Base-by-base conservation (phyloP, 768 basidiomycete species). In the Boletellus ananas region DNA sequence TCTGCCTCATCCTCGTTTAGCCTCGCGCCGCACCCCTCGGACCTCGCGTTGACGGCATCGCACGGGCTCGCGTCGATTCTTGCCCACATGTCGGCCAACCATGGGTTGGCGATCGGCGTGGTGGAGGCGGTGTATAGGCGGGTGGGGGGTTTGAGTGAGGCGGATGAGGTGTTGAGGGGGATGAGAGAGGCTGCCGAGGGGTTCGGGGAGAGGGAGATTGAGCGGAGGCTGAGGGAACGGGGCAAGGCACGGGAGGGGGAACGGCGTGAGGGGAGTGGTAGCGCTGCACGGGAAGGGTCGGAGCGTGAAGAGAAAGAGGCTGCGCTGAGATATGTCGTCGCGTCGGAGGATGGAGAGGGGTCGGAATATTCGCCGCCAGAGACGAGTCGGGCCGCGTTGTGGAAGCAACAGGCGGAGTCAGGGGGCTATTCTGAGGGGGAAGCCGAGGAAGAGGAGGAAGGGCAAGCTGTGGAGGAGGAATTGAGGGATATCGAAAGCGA, bases 1-100 rank as follows among this genome's bases (percentile, higher is more conserved):
- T 29, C 20, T 1, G 10, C 8, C 0, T 7, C 42, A 3, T 10
- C 40, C 2, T 14, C 40, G 0, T 1, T 25, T n/a, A n/a, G 43
- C 5, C 27, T 54, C 14, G 3, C 29, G 4, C 53, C 55, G 0
- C 58, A 64, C 20, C 43, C 52, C 0, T 10, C 43, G 0, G 66
- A 67, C 18, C 1, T 65, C 2, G 17, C 49, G 23, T 16, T 69
- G 5, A 33, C 47, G 12, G 44, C 55, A 0, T 39, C 52, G 9
- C 55, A 69, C 6, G 74, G 73, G 2, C 58, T 73, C 13, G 56
- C 59, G 7, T 50, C 59, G 38, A 56, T 68, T 14, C 52, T 80
- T 3, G 56, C 63, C 10, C 61, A 60, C 49, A 76, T 83, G 66
- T 70, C 76, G 1, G 57, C 64, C 17, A 75, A 77, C 29, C 76